Evolutionary conservation across 1,284 basidiomycete species (phyloP).

Genomic region (Leccinum pallidistipes): DNA sequence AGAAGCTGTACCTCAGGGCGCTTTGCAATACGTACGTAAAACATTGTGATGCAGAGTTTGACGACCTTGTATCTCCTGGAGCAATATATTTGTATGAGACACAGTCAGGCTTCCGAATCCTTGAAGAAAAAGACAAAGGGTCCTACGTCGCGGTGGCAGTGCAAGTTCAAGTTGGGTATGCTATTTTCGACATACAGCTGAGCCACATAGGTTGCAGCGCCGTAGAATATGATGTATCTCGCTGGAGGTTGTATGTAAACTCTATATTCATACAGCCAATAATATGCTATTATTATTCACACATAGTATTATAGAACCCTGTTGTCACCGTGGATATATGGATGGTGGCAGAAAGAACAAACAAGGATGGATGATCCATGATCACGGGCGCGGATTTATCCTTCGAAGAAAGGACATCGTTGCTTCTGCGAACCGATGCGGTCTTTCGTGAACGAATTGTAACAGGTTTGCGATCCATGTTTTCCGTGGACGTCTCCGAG

Average conservation of each 20-base stretch:
- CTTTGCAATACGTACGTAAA: neutral
- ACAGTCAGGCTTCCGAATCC: neutral
- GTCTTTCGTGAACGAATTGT: slow-evolving; percentile 15
- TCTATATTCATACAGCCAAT: neutral
- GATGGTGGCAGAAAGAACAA: neutral
- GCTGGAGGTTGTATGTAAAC: slow-evolving; percentile 46
- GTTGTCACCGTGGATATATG: neutral
- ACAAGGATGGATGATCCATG: neutral
- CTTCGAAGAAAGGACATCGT: slow-evolving; percentile 18
- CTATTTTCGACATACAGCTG: slow-evolving; percentile 26
- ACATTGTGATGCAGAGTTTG: neutral
- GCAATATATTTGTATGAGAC: neutral
- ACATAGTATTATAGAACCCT: slow-evolving; percentile 4
- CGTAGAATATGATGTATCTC: slow-evolving; percentile 53
- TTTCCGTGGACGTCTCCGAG: slow-evolving; percentile 3
- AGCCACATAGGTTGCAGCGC: slow-evolving; percentile 34
- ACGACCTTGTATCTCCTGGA: neutral
- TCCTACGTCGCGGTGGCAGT: slow-evolving; percentile 19
- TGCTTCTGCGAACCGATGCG: slow-evolving; percentile 10
- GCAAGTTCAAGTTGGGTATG: slow-evolving; percentile 42
- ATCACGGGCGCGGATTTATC: slow-evolving; percentile 12
- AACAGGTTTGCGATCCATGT: slow-evolving; percentile 21
- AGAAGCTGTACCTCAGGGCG: neutral
- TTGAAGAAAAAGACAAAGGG: slow-evolving; percentile 30
- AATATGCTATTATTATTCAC: slow-evolving; percentile 3